phyloP scores from a whole-genome alignment of 257 asterid genomes.

The Solanum tarijense region DNA sequence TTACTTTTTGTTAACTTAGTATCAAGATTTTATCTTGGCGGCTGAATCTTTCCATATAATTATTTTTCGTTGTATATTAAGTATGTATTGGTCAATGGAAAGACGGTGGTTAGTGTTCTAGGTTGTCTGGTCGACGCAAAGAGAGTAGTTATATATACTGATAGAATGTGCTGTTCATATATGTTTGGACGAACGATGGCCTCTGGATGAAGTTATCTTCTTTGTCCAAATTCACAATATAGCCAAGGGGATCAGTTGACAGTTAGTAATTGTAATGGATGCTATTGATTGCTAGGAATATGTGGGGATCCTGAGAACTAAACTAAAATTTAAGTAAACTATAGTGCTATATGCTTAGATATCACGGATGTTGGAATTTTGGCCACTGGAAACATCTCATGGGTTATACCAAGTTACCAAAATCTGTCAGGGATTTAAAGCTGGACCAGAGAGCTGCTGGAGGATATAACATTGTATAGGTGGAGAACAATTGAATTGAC shows the following conservation, averaged over 20 bases:
- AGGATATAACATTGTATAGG: neutral
- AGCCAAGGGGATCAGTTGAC: neutral
- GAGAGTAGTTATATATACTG: neutral
- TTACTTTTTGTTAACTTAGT: neutral
- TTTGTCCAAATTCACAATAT: neutral
- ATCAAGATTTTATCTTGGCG: neutral
- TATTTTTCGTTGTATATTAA: neutral
- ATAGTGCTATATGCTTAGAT: neutral
- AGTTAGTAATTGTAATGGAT: neutral
- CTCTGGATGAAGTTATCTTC: neutral
- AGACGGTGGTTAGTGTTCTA: neutral
- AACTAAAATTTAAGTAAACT: neutral
- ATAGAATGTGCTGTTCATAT: neutral
- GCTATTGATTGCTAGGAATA: neutral
- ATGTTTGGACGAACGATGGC: neutral
- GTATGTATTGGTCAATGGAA: neutral
- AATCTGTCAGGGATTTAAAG: neutral
- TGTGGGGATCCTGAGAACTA: neutral
- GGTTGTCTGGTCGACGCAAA: neutral
- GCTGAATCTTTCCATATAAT: neutral
- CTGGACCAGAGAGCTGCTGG: neutral
- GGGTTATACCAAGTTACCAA: neutral
- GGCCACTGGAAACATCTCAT: neutral
- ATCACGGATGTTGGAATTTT: neutral
- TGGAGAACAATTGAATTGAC: neutral